A percentile compares a stretch with the other conserved stretches of the same genome.
Conservation (phyloP, 306 rosid genomes). For the Cicer chorassanicum region DNA sequence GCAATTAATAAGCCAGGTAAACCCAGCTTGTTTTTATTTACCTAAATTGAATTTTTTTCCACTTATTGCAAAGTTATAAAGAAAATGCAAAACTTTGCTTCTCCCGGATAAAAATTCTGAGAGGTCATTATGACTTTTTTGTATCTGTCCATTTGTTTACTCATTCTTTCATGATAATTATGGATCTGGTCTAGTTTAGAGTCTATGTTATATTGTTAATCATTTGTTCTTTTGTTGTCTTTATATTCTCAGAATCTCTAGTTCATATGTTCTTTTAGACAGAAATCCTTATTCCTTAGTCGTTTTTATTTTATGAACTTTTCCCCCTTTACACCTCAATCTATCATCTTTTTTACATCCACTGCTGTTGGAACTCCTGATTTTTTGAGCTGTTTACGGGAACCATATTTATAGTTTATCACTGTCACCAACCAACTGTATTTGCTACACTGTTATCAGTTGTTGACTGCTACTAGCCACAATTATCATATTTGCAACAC, state of each 20-base stretch:
- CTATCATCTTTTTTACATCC: neutral
- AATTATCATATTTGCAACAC: neutral
- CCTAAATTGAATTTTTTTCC: neutral
- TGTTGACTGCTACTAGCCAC: conserved; percentile 10
- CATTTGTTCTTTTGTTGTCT: conserved; percentile 1
- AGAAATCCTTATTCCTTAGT: neutral
- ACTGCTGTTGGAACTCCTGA: conserved; percentile 20
- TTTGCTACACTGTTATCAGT: conserved; percentile 25
- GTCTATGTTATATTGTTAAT: conserved; percentile 3
- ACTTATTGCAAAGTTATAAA: neutral
- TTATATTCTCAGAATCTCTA: conserved; percentile 9
- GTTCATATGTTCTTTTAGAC: conserved; percentile 7
- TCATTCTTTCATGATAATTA: conserved; percentile 10
- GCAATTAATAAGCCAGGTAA: conserved; percentile 75
- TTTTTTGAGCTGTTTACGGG: neutral
- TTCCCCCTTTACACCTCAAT: neutral
- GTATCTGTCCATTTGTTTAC: neutral
- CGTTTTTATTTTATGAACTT: neutral
- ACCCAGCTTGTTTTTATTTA: conserved; percentile 25
- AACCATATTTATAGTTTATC: conserved; percentile 25
- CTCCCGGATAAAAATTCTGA: neutral
- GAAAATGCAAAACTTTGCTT: neutral
- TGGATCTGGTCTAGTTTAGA: conserved; percentile 7
- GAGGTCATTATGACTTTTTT: neutral
- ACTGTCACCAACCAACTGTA: neutral